Evolutionary conservation across 2,329 filamentous ascomycete species (phyloP).

Genomic region (Pestalotiopsis sp.): DNA sequence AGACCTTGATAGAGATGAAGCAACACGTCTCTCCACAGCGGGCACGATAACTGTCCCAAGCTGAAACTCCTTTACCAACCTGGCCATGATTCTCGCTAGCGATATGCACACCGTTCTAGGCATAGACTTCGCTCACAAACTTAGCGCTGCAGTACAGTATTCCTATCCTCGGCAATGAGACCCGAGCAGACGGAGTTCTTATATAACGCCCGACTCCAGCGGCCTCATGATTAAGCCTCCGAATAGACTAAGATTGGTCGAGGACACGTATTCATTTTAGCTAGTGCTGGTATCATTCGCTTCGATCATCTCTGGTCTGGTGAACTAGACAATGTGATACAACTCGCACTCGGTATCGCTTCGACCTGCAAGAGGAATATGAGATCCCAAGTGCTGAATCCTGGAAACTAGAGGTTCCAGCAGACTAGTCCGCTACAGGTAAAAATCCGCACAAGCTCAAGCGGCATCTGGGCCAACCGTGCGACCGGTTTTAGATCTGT

Average conservation of each 20-base stretch:
- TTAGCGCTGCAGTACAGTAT: neutral
- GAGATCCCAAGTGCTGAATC: neutral
- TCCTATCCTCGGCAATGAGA: neutral
- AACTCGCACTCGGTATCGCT: slow-evolving; percentile 1
- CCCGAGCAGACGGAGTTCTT: neutral
- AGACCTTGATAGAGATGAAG: too few species aligned
- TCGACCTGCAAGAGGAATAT: neutral
- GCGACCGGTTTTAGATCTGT: neutral
- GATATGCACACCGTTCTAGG: neutral
- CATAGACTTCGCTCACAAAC: neutral
- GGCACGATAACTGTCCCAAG: neutral
- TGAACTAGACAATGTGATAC: neutral
- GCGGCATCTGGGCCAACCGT: slow-evolving; percentile 4
- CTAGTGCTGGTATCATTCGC: neutral
- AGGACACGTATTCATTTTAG: neutral
- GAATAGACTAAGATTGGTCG: neutral
- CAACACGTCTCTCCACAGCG: neutral
- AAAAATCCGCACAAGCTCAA: neutral
- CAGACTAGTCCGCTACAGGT: neutral
- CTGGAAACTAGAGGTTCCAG: neutral
- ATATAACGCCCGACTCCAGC: slow-evolving; percentile 5
- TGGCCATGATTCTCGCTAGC: neutral
- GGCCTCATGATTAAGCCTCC: neutral
- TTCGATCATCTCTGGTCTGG: neutral
- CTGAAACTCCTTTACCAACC: neutral